These are phyloP conservation scores for Botryococcus braunii DNA, from an alignment of 163 green algal species.

Conservation along the genomic window DNA sequence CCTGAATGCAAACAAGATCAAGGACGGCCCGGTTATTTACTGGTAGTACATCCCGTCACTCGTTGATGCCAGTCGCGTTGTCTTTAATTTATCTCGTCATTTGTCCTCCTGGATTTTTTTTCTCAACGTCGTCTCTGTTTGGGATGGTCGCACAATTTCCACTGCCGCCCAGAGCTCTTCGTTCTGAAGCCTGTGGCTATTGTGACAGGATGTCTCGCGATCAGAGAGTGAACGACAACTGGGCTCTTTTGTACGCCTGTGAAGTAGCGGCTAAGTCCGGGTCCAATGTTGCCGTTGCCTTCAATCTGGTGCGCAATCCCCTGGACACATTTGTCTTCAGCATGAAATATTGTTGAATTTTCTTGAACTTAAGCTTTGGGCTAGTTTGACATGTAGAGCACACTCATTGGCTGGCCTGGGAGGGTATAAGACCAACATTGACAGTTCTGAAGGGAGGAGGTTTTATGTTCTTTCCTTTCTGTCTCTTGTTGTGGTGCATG, in stretches of 20 bases:
- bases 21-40: constrained; percentile 65
- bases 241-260: constrained; percentile 86
- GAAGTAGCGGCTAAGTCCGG: constrained; percentile 43
- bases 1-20: constrained; percentile 40
- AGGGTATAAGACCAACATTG: no score
- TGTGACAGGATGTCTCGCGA: constrained; percentile 82
- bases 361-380: no score
- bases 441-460: no score
- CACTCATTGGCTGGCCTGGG: no score
- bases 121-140: not conserved
- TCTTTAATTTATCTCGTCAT: not conserved
- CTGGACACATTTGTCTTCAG: no score
- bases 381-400: no score
- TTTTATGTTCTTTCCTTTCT: no score
- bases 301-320: constrained; percentile 72
- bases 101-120: not conserved
- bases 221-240: constrained; percentile 89
- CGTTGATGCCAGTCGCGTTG: not conserved
- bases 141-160: not conserved
- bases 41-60: constrained; percentile 36
- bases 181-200: not conserved
- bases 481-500: no score
- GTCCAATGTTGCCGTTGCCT: constrained; percentile 66
- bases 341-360: no score
- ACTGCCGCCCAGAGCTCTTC: not conserved